These are phyloP conservation scores for Phytophthora capsici DNA, from an alignment of 352 stramenopile species.

Conservation along the genomic window DNA sequence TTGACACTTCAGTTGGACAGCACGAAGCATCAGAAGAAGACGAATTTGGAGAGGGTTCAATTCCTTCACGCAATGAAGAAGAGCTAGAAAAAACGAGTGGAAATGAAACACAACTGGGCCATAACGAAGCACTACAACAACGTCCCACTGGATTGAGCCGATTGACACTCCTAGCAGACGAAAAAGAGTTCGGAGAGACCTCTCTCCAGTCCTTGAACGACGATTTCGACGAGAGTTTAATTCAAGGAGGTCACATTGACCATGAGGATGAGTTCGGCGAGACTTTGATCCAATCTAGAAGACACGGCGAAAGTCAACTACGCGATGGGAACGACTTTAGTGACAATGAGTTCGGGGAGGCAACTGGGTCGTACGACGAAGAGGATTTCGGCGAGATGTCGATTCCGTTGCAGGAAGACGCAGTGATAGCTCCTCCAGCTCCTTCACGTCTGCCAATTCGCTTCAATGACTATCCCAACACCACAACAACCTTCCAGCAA, in stretches of 20 bases:
- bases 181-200: not conserved
- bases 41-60: slow-evolving; percentile 1
- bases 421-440: not conserved
- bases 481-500: not conserved
- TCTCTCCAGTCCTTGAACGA: not conserved
- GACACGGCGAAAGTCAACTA: not conserved
- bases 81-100: not conserved
- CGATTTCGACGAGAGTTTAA: too few relatives aligned
- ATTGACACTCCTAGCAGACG: too few relatives aligned
- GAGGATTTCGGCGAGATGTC: slow-evolving; percentile 22
- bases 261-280: not conserved
- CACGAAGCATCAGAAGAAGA: not conserved
- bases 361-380: not conserved
- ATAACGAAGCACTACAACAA: not conserved
- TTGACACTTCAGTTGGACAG: not conserved
- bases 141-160: too few relatives aligned
- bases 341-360: slow-evolving; percentile 7
- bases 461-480: not conserved
- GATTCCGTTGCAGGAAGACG: slow-evolving; percentile 18
- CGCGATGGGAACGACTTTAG: slow-evolving; percentile 2
- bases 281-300: not conserved
- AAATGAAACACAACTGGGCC: not conserved
- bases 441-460: not conserved
- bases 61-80: not conserved
- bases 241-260: not conserved